Evolutionary conservation across 257 asterid species (phyloP).

Genomic region (Leptodermis oblonga): DNA sequence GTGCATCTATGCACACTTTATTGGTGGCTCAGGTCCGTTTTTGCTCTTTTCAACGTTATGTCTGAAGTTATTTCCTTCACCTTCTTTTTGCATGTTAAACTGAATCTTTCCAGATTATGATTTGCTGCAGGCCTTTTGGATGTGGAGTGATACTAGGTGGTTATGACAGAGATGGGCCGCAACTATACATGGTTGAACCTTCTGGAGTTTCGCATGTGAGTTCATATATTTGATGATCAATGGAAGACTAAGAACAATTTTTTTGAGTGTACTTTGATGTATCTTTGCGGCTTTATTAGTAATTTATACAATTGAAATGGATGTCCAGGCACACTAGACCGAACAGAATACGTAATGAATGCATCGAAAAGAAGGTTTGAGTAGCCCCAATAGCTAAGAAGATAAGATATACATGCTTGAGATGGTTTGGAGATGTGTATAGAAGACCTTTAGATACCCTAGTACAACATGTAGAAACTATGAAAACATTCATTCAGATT

Average conservation of each 20-base stretch:
- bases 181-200: slow-evolving; percentile 84
- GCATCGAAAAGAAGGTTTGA: not conserved
- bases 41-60: slow-evolving; percentile 3
- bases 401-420: no score
- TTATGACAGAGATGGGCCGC: slow-evolving; percentile 95
- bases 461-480: not conserved
- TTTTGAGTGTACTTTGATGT: not conserved
- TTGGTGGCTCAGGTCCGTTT: slow-evolving; percentile 94
- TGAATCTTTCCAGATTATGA: slow-evolving; percentile 12
- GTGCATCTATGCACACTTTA: slow-evolving; percentile 92
- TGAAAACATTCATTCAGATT: not conserved
- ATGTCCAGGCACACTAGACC: no score
- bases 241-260: not conserved
- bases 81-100: slow-evolving; percentile 17
- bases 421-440: not conserved
- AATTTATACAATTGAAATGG: not conserved
- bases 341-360: not conserved
- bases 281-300: not conserved
- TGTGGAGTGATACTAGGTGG: slow-evolving; percentile 92
- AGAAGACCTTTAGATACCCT: not conserved
- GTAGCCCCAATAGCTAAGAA: not conserved
- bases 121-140: slow-evolving; percentile 74
- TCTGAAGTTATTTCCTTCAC: not conserved
- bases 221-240: slow-evolving; percentile 13
- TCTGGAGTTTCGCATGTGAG: slow-evolving; percentile 86